Percentiles rank a stretch among this genome's conserved stretches.
phyloP scores from a whole-genome alignment of 805 yeast species.

The Wickerhamiella bombiphila region DNA sequence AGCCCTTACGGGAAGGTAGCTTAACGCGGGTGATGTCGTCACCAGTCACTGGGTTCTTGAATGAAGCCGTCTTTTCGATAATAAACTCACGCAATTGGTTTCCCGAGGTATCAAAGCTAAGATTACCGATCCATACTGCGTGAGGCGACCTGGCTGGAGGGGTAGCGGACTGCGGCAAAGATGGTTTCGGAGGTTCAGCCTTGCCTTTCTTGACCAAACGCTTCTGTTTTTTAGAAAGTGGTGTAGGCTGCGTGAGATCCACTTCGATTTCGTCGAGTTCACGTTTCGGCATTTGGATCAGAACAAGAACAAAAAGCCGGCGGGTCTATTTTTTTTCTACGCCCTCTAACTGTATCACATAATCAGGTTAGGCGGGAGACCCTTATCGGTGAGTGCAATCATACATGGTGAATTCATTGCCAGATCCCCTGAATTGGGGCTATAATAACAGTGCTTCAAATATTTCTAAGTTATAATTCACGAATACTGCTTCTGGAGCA shows the following conservation, averaged over 20 bases:
- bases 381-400: too few species aligned
- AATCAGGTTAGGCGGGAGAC: too few species aligned
- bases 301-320: too few species aligned
- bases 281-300: slow-evolving; percentile 10
- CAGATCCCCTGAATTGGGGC: too few species aligned
- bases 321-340: too few species aligned
- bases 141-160: slow-evolving; percentile 16
- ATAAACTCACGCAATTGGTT: slow-evolving; percentile 60
- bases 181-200: slow-evolving; percentile 21
- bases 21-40: slow-evolving; percentile 60
- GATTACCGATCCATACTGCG: slow-evolving; percentile 92
- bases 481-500: slow-evolving; percentile 23
- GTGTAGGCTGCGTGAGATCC: slow-evolving; percentile 43
- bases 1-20: slow-evolving; percentile 62
- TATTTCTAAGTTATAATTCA: slow-evolving; percentile 2
- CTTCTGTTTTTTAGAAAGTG: slow-evolving; percentile 82
- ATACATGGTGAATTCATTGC: too few species aligned
- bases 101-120: slow-evolving; percentile 67
- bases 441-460: too few species aligned
- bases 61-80: slow-evolving; percentile 31
- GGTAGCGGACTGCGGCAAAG: slow-evolving; percentile 18
- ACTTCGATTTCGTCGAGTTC: slow-evolving; percentile 29
- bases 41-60: slow-evolving; percentile 28
- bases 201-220: slow-evolving; percentile 61
- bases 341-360: too few species aligned